Base-by-base conservation (phyloP, 2,329 filamentous ascomycete species). In the Triangularia setosa region DNA sequence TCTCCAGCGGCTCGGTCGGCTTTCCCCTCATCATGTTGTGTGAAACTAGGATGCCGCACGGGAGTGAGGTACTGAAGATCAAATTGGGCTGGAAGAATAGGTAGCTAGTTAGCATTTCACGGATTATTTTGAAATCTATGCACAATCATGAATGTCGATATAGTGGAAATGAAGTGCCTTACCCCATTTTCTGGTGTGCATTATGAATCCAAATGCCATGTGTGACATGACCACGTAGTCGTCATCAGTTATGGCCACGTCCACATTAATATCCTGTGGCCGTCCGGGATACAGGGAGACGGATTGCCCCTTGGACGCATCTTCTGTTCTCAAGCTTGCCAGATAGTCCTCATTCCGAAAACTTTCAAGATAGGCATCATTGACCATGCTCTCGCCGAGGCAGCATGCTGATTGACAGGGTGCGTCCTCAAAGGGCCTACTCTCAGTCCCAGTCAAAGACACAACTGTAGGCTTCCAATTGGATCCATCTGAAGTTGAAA, bases 171-270 rank as follows among this genome's bases (percentile, higher is more conserved):
- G 11, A 3, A 4, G 7, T 52, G 14, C 73, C n/a, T 64, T 58
- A 74, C 74, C 72, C 76, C 74, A 77, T 66, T 70, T 76, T 0
- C 75, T 68, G 27, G 63, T 74, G 1, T 75, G 71, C 1, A 78
- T 61, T 0, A 76, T 67, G 24, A 76, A 78, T 0, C 71, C 76
- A 63, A 75, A 76, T 1, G 76, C 74, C 0, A 74, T 67, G n/a
- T 73, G 70, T 0, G 71, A 69, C 71, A 77, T 75, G 28, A 78
- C 72, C 0, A 75, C 16, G 0, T 71, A 48, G 27, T 76, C 74
- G 16, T 72, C 71, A 0, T 75, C 71, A 0, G 57, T 62, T 2
- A 69, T 12, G 2, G 54, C 18, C 6, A 14, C 30, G 3, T 24
- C 21, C 14, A 53, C 8, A 21, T 44, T 64, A 14, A 61, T 24